These are phyloP conservation scores for Amanita thiersii DNA, from an alignment of 768 basidiomycete species.

Conservation along the genomic window DNA sequence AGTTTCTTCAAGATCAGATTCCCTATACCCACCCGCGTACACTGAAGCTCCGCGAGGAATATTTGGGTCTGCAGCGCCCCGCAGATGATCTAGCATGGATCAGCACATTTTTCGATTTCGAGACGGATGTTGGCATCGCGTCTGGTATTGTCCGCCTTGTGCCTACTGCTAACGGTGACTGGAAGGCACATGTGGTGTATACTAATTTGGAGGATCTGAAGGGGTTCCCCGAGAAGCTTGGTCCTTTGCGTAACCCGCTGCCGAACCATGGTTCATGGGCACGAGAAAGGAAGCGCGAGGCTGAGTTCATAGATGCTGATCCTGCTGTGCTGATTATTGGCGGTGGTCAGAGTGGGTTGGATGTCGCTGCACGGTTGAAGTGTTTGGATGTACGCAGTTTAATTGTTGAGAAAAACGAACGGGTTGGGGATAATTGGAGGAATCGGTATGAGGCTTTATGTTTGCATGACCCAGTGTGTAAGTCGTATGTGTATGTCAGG, in stretches of 20 bases:
- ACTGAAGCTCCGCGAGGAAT: conserved; percentile 21
- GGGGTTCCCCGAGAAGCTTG: conserved; percentile 32
- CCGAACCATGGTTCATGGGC: conserved; percentile 45
- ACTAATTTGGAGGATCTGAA: conserved; percentile 44
- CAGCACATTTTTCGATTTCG: conserved; percentile 37
- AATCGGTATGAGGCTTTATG: conserved; percentile 51
- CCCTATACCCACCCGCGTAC: conserved; percentile 17
- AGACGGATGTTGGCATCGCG: conserved; percentile 29
- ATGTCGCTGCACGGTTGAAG: conserved; percentile 52
- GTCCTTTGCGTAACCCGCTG: conserved; percentile 25
- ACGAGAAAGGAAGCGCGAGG: conserved; percentile 26
- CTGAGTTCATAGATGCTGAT: conserved; percentile 32
- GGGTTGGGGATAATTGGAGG: conserved; percentile 57
- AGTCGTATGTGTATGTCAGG: no score
- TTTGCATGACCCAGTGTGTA: conserved; percentile 45
- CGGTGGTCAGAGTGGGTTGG: conserved; percentile 55
- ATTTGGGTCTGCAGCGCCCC: conserved; percentile 23
- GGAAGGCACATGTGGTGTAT: conserved; percentile 46
- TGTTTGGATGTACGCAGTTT: conserved; percentile 43
- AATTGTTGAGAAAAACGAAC: conserved; percentile 46
- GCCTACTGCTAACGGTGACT: conserved; percentile 25
- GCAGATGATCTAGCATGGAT: conserved; percentile 39
- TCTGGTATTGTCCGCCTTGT: conserved; percentile 40
- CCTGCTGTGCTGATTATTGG: conserved; percentile 51
- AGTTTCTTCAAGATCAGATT: conserved; percentile 33